Percentiles rank a stretch among this genome's conserved stretches.
phyloP scores from a whole-genome alignment of 78 protist species.

The Speleostelium caveatum region DNA sequence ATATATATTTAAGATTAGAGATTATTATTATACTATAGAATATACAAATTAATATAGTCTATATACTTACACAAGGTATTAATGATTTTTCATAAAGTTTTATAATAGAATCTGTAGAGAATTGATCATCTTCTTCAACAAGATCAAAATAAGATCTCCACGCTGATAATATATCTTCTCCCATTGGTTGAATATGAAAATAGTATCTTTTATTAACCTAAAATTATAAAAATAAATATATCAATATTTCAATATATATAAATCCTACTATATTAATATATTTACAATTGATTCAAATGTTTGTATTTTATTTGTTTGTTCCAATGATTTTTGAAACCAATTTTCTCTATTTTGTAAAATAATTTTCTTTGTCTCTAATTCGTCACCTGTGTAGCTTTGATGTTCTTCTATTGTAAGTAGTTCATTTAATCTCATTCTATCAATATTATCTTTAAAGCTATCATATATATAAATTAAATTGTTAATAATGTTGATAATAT shows the following conservation, averaged over 20 bases:
- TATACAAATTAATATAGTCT: background rate
- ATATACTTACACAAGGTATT: constrained; percentile 26
- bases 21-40: background rate
- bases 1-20: background rate
- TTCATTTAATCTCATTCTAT: constrained; percentile 4
- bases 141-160: constrained; percentile 27
- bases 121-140: background rate
- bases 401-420: constrained; percentile 2
- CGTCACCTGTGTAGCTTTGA: background rate
- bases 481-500: too few relatives aligned
- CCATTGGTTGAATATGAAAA: constrained; percentile 37
- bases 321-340: constrained; percentile 15
- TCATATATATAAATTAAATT: too few relatives aligned
- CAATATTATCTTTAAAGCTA: constrained; percentile 17
- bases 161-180: constrained; percentile 4
- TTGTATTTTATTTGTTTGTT: constrained; percentile 8
- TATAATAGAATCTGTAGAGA: background rate
- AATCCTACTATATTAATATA: too few relatives aligned
- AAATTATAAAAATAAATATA: background rate
- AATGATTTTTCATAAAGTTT: constrained; percentile 29
- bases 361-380: background rate
- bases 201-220: constrained; percentile 26
- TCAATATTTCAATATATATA: too few relatives aligned
- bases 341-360: constrained; percentile 22
- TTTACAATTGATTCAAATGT: constrained; percentile 14